phyloP scores from a whole-genome alignment of 345 rosid species.

The Linum usitatissimum region DNA sequence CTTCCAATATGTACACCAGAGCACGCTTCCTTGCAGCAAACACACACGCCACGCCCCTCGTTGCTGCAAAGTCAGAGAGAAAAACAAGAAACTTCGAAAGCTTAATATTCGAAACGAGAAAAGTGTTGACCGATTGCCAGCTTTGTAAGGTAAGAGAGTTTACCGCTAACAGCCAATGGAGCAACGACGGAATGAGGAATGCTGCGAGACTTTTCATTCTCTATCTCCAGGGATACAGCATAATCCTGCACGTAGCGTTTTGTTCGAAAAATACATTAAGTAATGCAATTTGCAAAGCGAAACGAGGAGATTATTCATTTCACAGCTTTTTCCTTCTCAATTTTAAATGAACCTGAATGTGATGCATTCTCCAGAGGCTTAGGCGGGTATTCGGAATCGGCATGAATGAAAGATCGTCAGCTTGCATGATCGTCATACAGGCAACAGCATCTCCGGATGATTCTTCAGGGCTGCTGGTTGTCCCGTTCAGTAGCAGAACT shows the following conservation, averaged over 20 bases:
- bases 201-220: constrained; percentile 55
- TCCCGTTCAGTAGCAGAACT: constrained; percentile 51
- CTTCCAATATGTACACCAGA: constrained; percentile 52
- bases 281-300: no score
- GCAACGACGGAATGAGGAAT: constrained; percentile 50
- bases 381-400: constrained; percentile 26
- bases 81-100: not conserved
- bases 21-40: constrained; percentile 66
- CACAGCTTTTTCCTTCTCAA: not conserved
- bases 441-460: constrained; percentile 48
- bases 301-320: no score
- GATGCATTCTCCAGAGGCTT: constrained; percentile 41
- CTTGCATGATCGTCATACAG: constrained; percentile 64
- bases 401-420: constrained; percentile 54
- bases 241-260: constrained; percentile 29
- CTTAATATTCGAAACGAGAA: not conserved
- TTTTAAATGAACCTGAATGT: constrained; percentile 41
- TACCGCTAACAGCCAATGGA: constrained; percentile 83
- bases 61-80: constrained; percentile 27
- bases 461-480: constrained; percentile 38
- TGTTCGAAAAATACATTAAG: not conserved
- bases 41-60: constrained; percentile 66
- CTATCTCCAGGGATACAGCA: constrained; percentile 38
- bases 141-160: constrained; percentile 8
- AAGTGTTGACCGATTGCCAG: constrained; percentile 1